Base-by-base conservation (phyloP, 257 asterid species). In the Nicotiana benthamiana region DNA sequence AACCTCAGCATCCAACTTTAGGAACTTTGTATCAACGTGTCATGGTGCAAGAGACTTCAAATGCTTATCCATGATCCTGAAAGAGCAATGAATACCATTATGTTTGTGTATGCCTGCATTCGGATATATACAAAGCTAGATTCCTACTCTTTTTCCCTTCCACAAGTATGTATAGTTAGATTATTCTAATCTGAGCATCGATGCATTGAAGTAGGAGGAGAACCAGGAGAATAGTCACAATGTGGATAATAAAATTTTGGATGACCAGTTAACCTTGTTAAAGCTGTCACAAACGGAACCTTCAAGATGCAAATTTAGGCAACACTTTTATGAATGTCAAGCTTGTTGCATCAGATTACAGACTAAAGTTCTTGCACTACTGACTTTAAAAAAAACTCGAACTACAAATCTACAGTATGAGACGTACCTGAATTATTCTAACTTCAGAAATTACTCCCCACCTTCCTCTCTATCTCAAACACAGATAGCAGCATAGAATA, bases 1-100 rank as follows among this genome's bases (percentile, higher is more conserved):
- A 77, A 96, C 99, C 98, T 96, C 99, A 66, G 97, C 99, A 82
- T 96, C 98, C 88, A 96, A 72, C 84, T 85, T 92, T 87, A 94
- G 11, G 86, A 96, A 96, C 87, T 96, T 96, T 80, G 98, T 89
- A 60, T 77, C 86, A 64, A 91, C 62, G 84, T 92, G 94, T 87
- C 77, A 88, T 77, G 91, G 88, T 24, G 97, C 92, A 48, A 96
- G 97, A 85, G 89, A 82, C 91, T 94, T 96, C 90, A 96, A 86
- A 86, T 94, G 99, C 86, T 96, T 96, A 87, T 96, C 99, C 97
- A 96, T 89, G 83, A 96, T 96, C 91, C 99, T 96, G 79, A 26
- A 75, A 59, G 85, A 75, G 27, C 48, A 80, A 57, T 60, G 48
- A 67, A 48, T 18, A 54, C 32, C 66, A 74, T 51, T 48, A 74